Percentiles rank a stretch among this genome's conserved stretches.
phyloP scores from a whole-genome alignment of 2,329 filamentous ascomycete genomes.

The Penicillium sp. region DNA sequence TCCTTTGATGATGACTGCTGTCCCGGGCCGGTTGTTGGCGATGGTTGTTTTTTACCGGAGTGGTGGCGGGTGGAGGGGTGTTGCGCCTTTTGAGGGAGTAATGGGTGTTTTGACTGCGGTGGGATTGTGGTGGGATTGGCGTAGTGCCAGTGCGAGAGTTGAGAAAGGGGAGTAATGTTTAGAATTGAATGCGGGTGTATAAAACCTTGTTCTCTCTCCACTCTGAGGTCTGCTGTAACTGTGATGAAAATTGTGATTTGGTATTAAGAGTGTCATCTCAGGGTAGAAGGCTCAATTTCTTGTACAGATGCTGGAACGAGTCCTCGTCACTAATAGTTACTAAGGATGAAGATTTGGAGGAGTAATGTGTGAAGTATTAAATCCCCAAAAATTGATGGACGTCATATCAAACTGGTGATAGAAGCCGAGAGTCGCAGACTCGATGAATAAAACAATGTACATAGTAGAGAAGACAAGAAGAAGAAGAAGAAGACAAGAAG shows the following conservation, averaged over 20 bases:
- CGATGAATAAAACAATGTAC: conserved; percentile 3
- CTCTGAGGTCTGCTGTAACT: too few species aligned
- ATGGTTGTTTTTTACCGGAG: conserved; percentile 14
- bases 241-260: too few species aligned
- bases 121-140: conserved; percentile 19
- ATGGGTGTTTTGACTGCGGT: conserved; percentile 18
- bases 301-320: too few species aligned
- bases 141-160: background rate
- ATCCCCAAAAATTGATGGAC: background rate
- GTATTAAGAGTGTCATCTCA: too few species aligned
- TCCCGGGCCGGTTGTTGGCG: conserved; percentile 19
- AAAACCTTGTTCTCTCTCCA: too few species aligned
- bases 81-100: conserved; percentile 20
- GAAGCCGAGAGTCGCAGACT: conserved; percentile 9
- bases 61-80: conserved; percentile 14
- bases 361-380: background rate
- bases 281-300: too few species aligned
- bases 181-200: too few species aligned
- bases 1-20: conserved; percentile 19
- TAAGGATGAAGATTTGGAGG: background rate
- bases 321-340: too few species aligned
- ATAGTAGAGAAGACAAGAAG: background rate
- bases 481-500: conserved; percentile 4
- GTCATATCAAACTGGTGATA: conserved; percentile 3
- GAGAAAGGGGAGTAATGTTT: background rate